Percentiles rank a stretch among this genome's conserved stretches.
phyloP scores from a whole-genome alignment of 345 rosid genomes.

The Sonneratia alba region DNA sequence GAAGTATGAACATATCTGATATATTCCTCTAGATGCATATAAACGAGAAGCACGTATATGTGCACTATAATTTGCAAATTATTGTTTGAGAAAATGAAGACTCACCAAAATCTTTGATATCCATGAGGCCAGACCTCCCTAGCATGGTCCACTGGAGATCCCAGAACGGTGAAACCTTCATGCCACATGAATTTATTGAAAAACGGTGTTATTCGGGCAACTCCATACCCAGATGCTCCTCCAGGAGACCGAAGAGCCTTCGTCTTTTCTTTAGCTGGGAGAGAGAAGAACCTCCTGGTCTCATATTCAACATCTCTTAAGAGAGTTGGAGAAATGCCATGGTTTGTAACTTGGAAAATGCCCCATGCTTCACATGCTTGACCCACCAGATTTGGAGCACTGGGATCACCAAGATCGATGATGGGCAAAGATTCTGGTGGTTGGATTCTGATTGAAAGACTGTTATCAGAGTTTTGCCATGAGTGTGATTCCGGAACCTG shows the following conservation, averaged over 20 bases:
- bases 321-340: slow-evolving; percentile 35
- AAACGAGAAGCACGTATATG: neutral
- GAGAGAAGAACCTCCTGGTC: slow-evolving; percentile 44
- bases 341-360: slow-evolving; percentile 58
- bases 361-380: slow-evolving; percentile 70
- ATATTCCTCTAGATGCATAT: neutral
- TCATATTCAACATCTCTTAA: slow-evolving; percentile 42
- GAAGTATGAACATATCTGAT: neutral
- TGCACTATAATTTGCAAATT: neutral
- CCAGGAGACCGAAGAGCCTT: slow-evolving; percentile 43
- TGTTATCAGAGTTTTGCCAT: slow-evolving; percentile 19
- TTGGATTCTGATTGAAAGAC: neutral
- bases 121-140: slow-evolving; percentile 60
- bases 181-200: slow-evolving; percentile 79
- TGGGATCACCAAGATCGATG: slow-evolving; percentile 41
- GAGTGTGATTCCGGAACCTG: slow-evolving; percentile 48
- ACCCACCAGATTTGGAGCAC: slow-evolving; percentile 27
- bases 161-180: slow-evolving; percentile 80
- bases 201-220: slow-evolving; percentile 58
- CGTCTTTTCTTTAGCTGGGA: slow-evolving; percentile 51
- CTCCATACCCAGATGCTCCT: slow-evolving; percentile 60
- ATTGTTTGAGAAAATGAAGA: neutral
- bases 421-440: slow-evolving; percentile 31
- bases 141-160: slow-evolving; percentile 56
- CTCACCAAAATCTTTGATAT: slow-evolving; percentile 53